Evolutionary conservation across 2,329 filamentous ascomycete species (phyloP).

Genomic region (Triangularia setosa): DNA sequence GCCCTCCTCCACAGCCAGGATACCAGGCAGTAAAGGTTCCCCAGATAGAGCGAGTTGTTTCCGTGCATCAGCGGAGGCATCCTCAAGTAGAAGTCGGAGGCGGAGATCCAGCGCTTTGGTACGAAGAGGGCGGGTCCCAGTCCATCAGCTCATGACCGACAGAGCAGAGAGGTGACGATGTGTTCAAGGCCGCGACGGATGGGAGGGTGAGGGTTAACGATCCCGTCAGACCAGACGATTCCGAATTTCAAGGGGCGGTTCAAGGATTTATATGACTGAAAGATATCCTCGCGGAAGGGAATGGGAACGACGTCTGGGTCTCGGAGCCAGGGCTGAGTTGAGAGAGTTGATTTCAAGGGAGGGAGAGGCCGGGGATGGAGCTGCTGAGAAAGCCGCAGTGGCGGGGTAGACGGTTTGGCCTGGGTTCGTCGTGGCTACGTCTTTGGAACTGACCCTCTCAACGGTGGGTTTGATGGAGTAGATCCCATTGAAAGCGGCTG

Average conservation of each 20-base stretch:
- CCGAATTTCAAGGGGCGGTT: background rate
- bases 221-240: constrained; percentile 40
- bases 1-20: no score
- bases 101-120: no score
- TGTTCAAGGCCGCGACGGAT: constrained; percentile 51
- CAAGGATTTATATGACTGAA: no score
- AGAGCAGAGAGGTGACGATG: constrained; percentile 26
- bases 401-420: constrained; percentile 10
- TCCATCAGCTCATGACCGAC: no score
- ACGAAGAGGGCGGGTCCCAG: no score
- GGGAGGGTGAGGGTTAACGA: constrained; percentile 52
- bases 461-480: constrained; percentile 29
- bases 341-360: constrained; percentile 54
- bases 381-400: constrained; percentile 57
- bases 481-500: constrained; percentile 29
- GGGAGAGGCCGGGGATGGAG: constrained; percentile 48
- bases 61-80: no score
- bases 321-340: constrained; percentile 58
- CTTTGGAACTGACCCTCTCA: constrained; percentile 25
- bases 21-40: no score
- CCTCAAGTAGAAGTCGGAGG: no score
- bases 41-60: no score
- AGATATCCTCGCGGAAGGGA: constrained; percentile 50
- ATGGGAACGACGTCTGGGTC: constrained; percentile 64
- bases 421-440: constrained; percentile 10